Evolutionary conservation across 2,329 filamentous ascomycete genomes (phyloP).

Genomic region (Tothia fuscella): DNA sequence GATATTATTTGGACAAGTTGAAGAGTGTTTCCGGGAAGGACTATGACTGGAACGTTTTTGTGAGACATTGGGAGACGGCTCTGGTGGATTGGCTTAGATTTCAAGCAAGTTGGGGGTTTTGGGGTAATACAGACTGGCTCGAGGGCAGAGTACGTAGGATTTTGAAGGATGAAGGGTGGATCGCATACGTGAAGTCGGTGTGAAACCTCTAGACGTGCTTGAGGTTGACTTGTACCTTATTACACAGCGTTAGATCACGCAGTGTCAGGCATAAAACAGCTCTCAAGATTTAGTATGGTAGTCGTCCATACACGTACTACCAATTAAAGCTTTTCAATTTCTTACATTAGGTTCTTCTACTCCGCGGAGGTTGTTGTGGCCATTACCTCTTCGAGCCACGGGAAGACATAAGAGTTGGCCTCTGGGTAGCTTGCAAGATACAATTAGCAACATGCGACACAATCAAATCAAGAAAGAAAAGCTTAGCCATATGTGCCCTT

Average conservation of each 20-base stretch:
- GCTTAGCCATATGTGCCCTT: slow-evolving; percentile 55
- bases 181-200: neutral
- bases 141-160: slow-evolving; percentile 15
- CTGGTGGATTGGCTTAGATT: slow-evolving; percentile 52
- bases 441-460: too few relatives aligned
- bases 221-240: too few relatives aligned
- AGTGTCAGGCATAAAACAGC: too few relatives aligned
- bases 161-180: slow-evolving; percentile 13
- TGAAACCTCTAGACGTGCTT: too few relatives aligned
- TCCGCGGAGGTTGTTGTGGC: slow-evolving; percentile 4
- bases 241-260: too few relatives aligned
- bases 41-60: slow-evolving; percentile 44
- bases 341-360: too few relatives aligned
- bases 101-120: slow-evolving; percentile 15
- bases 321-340: too few relatives aligned
- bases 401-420: slow-evolving; percentile 45
- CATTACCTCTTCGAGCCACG: slow-evolving; percentile 50
- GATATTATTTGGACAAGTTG: slow-evolving; percentile 35
- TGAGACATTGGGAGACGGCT: slow-evolving; percentile 53
- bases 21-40: slow-evolving; percentile 20
- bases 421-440: slow-evolving; percentile 54
- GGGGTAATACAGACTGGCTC: slow-evolving; percentile 18
- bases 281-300: too few relatives aligned
- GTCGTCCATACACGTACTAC: too few relatives aligned
- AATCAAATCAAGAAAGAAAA: too few relatives aligned